phyloP scores from a whole-genome alignment of 345 rosid species.

The Hibiscus tridactylites region DNA sequence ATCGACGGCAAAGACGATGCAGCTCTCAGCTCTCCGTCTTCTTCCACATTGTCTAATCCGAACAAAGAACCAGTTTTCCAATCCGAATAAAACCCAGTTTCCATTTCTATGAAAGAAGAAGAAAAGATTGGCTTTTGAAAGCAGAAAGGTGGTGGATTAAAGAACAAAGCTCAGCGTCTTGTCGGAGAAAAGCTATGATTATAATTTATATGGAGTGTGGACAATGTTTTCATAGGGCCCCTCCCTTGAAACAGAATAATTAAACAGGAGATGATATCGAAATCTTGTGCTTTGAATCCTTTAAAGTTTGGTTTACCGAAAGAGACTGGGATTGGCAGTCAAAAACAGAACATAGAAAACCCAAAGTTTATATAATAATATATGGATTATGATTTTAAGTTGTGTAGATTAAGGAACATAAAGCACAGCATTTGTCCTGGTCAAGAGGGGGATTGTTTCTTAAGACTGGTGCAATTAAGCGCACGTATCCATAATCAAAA shows the following conservation, averaged over 20 bases:
- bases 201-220: background rate
- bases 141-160: background rate
- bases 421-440: conserved; percentile 22
- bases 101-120: conserved; percentile 26
- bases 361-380: conserved; percentile 7
- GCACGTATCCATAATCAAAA: conserved; percentile 11
- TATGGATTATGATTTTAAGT: background rate
- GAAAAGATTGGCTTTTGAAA: background rate
- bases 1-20: conserved; percentile 39
- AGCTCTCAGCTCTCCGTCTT: conserved; percentile 35
- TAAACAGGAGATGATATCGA: conserved; percentile 17
- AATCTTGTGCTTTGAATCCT: conserved; percentile 38
- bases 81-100: conserved; percentile 36
- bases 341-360: conserved; percentile 25
- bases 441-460: conserved; percentile 31
- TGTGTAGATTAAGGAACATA: conserved; percentile 14
- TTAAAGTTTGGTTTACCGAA: conserved; percentile 9
- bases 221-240: background rate
- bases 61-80: conserved; percentile 33
- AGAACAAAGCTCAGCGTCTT: conserved; percentile 3
- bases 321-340: conserved; percentile 1
- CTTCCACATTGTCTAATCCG: conserved; percentile 47
- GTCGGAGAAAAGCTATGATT: conserved; percentile 12
- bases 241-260: conserved; percentile 9
- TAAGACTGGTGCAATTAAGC: conserved; percentile 23